Evolutionary conservation across 2,329 filamentous ascomycete species (phyloP).

Genomic region (Fonsecaea multimorphosa): DNA sequence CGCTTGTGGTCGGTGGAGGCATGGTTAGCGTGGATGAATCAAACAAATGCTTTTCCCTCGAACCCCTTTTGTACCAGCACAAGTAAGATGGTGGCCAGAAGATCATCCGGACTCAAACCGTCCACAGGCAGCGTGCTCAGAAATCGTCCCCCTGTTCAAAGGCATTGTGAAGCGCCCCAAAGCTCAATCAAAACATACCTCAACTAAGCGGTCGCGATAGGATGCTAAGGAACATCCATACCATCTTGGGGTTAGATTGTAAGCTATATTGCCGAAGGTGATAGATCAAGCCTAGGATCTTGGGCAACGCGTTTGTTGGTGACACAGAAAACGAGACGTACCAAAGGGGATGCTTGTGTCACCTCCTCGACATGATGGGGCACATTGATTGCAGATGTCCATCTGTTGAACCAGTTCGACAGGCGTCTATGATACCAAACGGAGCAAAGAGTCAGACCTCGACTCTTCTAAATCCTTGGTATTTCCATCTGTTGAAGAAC

Average conservation of each 20-base stretch:
- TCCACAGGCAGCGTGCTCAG: not conserved
- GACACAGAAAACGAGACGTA: not conserved
- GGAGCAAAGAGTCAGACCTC: not conserved
- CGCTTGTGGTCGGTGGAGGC: no score
- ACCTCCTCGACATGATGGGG: not conserved
- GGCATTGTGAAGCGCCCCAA: not conserved
- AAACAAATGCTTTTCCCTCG: no score
- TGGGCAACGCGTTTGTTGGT: not conserved
- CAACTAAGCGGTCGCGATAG: not conserved
- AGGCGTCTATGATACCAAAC: not conserved
- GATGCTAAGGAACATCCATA: not conserved
- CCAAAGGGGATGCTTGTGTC: not conserved
- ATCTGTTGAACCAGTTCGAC: not conserved
- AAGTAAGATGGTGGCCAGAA: no score
- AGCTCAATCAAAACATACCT: not conserved
- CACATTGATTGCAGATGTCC: not conserved
- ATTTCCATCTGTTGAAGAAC: not conserved
- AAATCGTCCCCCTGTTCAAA: not conserved
- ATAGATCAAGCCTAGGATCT: not conserved
- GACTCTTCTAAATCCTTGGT: not conserved
- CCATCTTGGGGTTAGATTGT: not conserved
- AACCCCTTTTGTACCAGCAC: no score
- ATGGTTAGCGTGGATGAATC: no score
- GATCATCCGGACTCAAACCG: no score
- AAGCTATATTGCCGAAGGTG: not conserved